Evolutionary conservation across 352 stramenopile genomes (phyloP), one percentile per base, ranked within the genome.

Genomic region (Phytophthora kernoviae): DNA sequence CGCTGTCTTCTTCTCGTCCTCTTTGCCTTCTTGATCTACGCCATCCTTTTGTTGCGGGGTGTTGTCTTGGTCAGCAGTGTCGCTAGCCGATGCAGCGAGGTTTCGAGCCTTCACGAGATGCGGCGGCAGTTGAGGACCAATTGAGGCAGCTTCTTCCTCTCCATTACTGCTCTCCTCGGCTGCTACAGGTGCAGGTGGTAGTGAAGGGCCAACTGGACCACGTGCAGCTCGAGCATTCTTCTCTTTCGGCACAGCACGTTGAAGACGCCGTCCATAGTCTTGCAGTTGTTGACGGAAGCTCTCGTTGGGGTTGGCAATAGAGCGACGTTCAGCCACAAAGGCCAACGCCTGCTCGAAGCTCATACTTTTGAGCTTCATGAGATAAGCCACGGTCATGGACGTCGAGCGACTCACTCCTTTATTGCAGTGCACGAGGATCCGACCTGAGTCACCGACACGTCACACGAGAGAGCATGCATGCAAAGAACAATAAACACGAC

Each of bases 361-460:
- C 62, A 97, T 81, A 15, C 58, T 68, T 12, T 81, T 60, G n/a
- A 72, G 65, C 52, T 95, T 93, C 79, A 98, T 97, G 21, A 98
- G 68, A 77, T 98, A 98, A 12, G 83, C 91, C 39, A 95, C 62
- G 27, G 97, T 87, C 61, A 98, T 84, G 22, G 90, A 94, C 48
- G 85, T 80, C 24, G 89, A 97, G 46, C 91, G 81, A 62, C 87
- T 96, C 50, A 97, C 83, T 50, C 91, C 91, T 69, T 96, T 95
- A 69, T 92, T 94, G 69, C 91, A 98, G 64, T 98, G 91, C 50
- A 98, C 90, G 27, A 98, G 77, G 34, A 98, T 90, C 33, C 83
- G 77, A 40, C 86, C 84, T 95, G 36, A 42, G 39, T 7, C 34
- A 56, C n/a, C 22, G 48, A 46, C 21, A 43, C 30, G 22, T 9